These are phyloP conservation scores for Agrocybe chaxingu DNA, from an alignment of 768 basidiomycete species.

Conservation along the genomic window DNA sequence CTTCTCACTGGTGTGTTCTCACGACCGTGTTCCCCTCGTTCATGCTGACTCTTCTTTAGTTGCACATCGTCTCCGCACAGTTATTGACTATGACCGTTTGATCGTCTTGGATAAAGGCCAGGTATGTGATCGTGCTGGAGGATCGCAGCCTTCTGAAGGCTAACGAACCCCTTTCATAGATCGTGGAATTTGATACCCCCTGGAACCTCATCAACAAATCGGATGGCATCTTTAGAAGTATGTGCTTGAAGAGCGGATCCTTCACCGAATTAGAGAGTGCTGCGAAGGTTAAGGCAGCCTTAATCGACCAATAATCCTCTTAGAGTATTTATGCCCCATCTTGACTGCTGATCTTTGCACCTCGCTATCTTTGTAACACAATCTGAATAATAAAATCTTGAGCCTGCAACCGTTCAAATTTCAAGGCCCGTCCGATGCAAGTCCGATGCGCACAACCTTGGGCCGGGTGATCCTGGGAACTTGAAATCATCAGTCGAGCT, in stretches of 20 bases:
- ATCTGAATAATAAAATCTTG: too few relatives aligned
- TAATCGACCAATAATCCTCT: background rate
- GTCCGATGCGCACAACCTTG: too few relatives aligned
- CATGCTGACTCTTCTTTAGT: slow-evolving; percentile 31
- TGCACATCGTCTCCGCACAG: slow-evolving; percentile 71
- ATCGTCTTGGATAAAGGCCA: slow-evolving; percentile 76
- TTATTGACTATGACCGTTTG: slow-evolving; percentile 79
- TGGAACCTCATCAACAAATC: slow-evolving; percentile 61
- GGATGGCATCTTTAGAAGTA: slow-evolving; percentile 61
- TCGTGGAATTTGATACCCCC: slow-evolving; percentile 73
- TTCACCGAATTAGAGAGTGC: slow-evolving; percentile 57
- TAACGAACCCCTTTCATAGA: slow-evolving; percentile 19
- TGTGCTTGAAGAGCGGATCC: slow-evolving; percentile 71
- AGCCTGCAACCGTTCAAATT: too few relatives aligned
- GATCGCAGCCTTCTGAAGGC: background rate
- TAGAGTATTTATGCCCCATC: too few relatives aligned
- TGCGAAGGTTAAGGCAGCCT: slow-evolving; percentile 44
- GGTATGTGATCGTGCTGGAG: slow-evolving; percentile 21
- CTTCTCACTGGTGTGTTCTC: slow-evolving; percentile 60
- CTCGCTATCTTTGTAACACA: too few relatives aligned
- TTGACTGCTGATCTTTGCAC: too few relatives aligned
- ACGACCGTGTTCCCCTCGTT: background rate
- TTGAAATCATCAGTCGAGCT: too few relatives aligned
- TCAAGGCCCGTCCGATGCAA: too few relatives aligned
- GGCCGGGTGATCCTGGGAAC: too few relatives aligned